Evolutionary conservation across 2,329 filamentous ascomycete genomes (phyloP), one percentile per base, ranked within the genome.

Genomic region (Proliferodiscus dingleyae): DNA sequence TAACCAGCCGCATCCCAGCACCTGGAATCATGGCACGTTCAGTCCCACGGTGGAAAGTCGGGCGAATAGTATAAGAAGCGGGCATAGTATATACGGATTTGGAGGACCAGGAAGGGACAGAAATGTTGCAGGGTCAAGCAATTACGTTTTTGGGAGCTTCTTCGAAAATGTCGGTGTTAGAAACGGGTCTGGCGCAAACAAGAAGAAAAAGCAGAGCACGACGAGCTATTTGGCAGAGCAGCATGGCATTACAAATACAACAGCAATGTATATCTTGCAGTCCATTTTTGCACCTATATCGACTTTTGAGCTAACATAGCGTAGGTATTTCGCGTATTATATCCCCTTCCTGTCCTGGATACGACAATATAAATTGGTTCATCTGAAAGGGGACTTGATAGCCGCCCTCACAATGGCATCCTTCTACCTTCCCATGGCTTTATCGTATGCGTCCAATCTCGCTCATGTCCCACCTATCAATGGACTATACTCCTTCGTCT

Each of bases 331-430:
- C 50, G 82, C 85, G 3, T 97, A 98, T 70, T 98, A 98, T 64
- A 73, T 98, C 37, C 93, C 93, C 0, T 87, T 90, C 51, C 71
- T 95, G 54, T 89, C 85, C 53, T 98, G 93, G 93, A 84, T 95
- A 51, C 75, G 74, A 42, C 88, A 95, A 68, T 98, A 98, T 67
- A 81, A 78, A 57, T 83, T 81, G 76, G 78, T 80, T 3, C 95
- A 87, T 66, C 67, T 97, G 38, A 80, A 84, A 57, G 93, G 93
- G 38, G 93, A 98, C 66, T 69, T 97, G 15, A 73, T 95, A 11
- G 85, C 91, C 7, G 90, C 91, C 39, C 66, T 97, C 52, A 97
- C 93, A n/a, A 85, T 98, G 71, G 88, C 91, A n/a, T 95, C 90
- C 21, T 93, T 98, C 70, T 98, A 98, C 66, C 85, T 98, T 29